A percentile compares a stretch with the other conserved stretches of the same genome.
phyloP scores from a whole-genome alignment of 148 eudicot species.

The Agrostemma githago region DNA sequence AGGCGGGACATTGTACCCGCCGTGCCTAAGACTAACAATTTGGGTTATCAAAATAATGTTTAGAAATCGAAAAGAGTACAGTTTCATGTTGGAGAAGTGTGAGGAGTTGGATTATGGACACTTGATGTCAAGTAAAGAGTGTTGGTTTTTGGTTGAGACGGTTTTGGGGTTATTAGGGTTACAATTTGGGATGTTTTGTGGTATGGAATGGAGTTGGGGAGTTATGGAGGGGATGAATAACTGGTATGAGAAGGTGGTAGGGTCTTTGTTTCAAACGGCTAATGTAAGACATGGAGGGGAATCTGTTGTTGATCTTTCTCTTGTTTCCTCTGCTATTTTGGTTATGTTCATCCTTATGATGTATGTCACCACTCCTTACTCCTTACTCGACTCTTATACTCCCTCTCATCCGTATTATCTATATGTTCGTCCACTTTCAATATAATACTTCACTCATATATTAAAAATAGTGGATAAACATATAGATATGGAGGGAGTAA shows the following conservation, averaged over 20 bases:
- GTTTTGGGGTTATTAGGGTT: constrained; percentile 33
- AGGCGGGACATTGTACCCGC: constrained; percentile 43
- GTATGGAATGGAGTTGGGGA: constrained; percentile 47
- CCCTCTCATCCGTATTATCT: too few species aligned
- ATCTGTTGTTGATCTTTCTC: constrained; percentile 48
- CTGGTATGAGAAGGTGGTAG: constrained; percentile 41
- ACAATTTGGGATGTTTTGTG: constrained; percentile 30
- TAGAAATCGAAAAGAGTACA: constrained; percentile 30
- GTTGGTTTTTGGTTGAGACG: constrained; percentile 27
- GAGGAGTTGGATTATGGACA: constrained; percentile 27
- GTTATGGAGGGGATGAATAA: constrained; percentile 36
- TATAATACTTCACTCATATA: neutral
- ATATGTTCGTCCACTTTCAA: too few species aligned
- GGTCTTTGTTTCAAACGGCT: constrained; percentile 35
- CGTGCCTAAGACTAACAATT: constrained; percentile 31
- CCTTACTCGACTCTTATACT: constrained; percentile 9
- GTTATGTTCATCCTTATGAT: constrained; percentile 52
- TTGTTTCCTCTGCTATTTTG: constrained; percentile 42
- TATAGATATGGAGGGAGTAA: too few species aligned
- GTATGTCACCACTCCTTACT: constrained; percentile 33
- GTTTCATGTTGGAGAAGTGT: constrained; percentile 28
- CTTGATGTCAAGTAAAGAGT: constrained; percentile 31
- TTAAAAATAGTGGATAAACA: too few species aligned
- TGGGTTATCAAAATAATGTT: constrained; percentile 28
- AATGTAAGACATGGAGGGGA: constrained; percentile 59